Base-by-base conservation (phyloP, 2,329 filamentous ascomycete genomes). In the Aureobasidium sp. region DNA sequence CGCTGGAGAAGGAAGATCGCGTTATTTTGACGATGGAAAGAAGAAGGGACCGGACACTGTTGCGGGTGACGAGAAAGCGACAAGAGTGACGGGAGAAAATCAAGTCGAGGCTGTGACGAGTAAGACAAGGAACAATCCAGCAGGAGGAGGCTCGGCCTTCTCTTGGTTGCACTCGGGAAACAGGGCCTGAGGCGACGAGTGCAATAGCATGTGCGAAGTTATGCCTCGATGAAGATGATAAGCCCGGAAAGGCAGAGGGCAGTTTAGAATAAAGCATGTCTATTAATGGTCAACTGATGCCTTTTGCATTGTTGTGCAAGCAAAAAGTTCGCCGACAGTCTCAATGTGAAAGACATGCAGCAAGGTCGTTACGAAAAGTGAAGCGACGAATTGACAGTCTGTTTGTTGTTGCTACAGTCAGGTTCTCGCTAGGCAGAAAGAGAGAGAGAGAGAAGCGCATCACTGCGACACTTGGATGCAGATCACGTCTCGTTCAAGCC, bases 71-170 rank as follows among this genome's bases (percentile, higher is more conserved):
- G 63, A 59, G 54, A 62, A 39, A 64, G 22, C 15, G 60, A 62
- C 57, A 49, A 47, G 61, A 53, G 22, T 17, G 15, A 29, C 35
- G 9, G 49, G 49, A 33, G 53, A 58, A 1, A 17, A 19, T 19
- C 22, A 35, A 29, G 44, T 64, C 17, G 59, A 67, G n/a, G 56
- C 58, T 37, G 58, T 45, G 33, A 58, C 62, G n/a, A 58, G 58
- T 19, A 73, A 72, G 67, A 70, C 68, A 47, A 71, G 72, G 60
- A 80, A 85, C 35, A 97, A 97, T 70, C 93, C 94, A 0, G 84
- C 96, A 19, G 93, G 93, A 9, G 90, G 90, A n/a, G 93, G 89
- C 15, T 94, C 90, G 63, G 93, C 93, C 2, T 97, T 97, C 77
- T 87, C 89, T 14, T 97, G 92, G 92, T 87, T 97, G 79, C 93